These are phyloP conservation scores for Pisolithus sp. DNA, from an alignment of 768 basidiomycete species.

Conservation along the genomic window DNA sequence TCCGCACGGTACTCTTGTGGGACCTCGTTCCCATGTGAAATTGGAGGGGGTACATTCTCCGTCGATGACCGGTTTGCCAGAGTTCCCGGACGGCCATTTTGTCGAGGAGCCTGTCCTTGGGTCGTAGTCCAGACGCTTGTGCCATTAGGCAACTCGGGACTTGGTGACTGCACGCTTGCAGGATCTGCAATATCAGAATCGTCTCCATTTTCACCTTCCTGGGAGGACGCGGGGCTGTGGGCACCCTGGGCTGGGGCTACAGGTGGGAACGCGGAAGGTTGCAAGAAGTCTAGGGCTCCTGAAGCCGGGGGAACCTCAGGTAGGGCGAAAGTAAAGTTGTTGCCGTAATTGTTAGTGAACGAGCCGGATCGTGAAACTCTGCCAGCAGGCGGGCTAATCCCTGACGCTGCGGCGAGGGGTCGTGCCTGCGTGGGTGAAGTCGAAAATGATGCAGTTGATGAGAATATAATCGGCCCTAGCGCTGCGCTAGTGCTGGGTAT, in stretches of 20 bases:
- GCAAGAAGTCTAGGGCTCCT: constrained; percentile 27
- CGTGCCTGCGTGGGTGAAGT: constrained; percentile 21
- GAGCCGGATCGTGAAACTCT: constrained; percentile 56
- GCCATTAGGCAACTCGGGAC: constrained; percentile 26
- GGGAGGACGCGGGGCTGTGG: constrained; percentile 31
- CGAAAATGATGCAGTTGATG: constrained; percentile 26
- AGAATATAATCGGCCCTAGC: constrained; percentile 25
- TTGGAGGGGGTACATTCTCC: constrained; percentile 18
- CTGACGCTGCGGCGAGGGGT: constrained; percentile 14
- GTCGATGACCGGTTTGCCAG: constrained; percentile 15
- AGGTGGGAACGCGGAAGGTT: constrained; percentile 9
- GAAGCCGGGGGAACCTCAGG: constrained; percentile 20
- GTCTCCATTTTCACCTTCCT: constrained; percentile 47
- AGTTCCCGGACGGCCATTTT: constrained; percentile 7
- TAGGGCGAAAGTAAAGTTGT: constrained; percentile 34
- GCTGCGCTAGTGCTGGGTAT: constrained; percentile 27
- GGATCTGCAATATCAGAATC: constrained; percentile 37
- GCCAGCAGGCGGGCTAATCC: constrained; percentile 36
- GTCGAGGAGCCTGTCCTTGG: constrained; percentile 18
- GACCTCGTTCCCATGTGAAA: constrained; percentile 50
- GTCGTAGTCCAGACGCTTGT: constrained; percentile 13
- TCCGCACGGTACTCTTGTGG: constrained; percentile 75
- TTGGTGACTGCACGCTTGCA: constrained; percentile 21
- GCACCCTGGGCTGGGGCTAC: constrained; percentile 7
- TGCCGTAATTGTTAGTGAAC: constrained; percentile 39